These are phyloP conservation scores for Penicillium lagena DNA, from an alignment of 495 filamentous ascomycete genomes.

Conservation along the genomic window DNA sequence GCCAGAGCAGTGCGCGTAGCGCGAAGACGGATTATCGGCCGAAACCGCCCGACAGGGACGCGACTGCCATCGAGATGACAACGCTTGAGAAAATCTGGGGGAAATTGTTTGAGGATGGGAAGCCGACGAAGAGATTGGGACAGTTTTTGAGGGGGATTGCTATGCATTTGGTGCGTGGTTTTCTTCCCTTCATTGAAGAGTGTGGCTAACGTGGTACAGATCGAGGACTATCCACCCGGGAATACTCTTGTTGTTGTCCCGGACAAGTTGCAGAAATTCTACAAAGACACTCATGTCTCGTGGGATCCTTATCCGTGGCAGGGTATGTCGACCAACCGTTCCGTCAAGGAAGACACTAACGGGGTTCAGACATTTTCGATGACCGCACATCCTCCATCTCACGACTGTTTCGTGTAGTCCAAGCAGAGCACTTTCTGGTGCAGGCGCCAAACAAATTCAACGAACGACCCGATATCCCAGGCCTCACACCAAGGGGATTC, in stretches of 20 bases:
- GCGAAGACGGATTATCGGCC: constrained; percentile 32
- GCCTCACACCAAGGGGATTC: constrained; percentile 75
- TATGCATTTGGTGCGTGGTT: constrained; percentile 60
- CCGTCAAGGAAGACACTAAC: constrained; percentile 6
- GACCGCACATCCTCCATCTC: constrained; percentile 54
- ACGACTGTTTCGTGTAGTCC: constrained; percentile 67
- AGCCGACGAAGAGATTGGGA: constrained; percentile 60
- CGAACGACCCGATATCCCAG: constrained; percentile 63
- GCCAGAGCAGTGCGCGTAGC: constrained; percentile 28
- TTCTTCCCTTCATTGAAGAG: neutral
- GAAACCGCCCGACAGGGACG: constrained; percentile 32
- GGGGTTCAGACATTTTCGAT: constrained; percentile 41
- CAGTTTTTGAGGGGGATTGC: constrained; percentile 74
- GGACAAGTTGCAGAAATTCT: constrained; percentile 74
- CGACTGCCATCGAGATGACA: constrained; percentile 47
- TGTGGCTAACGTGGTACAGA: constrained; percentile 41
- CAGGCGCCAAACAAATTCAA: constrained; percentile 61
- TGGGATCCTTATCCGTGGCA: constrained; percentile 64
- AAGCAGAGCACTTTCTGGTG: constrained; percentile 76
- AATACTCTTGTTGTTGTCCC: constrained; percentile 76
- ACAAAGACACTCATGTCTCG: constrained; percentile 55
- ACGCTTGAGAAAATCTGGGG: constrained; percentile 71
- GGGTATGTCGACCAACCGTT: constrained; percentile 26
- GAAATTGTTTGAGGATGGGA: constrained; percentile 63
- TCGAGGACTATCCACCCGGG: constrained; percentile 68